Evolutionary conservation across 495 filamentous ascomycete species (phyloP).

Genomic region (Tuber magnatum): DNA sequence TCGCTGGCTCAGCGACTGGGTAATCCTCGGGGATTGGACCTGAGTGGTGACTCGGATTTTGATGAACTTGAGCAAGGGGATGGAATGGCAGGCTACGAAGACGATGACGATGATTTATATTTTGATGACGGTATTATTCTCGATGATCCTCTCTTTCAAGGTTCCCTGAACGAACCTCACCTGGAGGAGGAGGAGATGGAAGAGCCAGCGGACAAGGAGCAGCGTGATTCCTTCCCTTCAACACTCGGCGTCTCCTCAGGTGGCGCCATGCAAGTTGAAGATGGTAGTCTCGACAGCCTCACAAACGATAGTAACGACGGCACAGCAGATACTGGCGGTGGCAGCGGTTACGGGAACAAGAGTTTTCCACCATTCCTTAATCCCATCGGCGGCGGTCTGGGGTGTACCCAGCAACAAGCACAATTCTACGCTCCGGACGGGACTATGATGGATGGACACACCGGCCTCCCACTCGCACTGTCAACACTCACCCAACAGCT

Average conservation of each 20-base stretch:
- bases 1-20: conserved; percentile 13
- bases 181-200: conserved; percentile 3
- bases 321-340: conserved; percentile 20
- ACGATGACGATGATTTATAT: conserved; percentile 67
- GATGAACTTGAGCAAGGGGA: conserved; percentile 25
- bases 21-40: conserved; percentile 32
- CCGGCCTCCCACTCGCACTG: conserved; percentile 40
- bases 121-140: conserved; percentile 69
- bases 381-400: conserved; percentile 39
- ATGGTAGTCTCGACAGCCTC: conserved; percentile 27
- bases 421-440: conserved; percentile 38
- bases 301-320: conserved; percentile 11
- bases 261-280: conserved; percentile 28
- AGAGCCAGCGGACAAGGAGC: not conserved
- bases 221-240: conserved; percentile 22
- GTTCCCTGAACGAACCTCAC: not conserved
- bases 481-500: conserved; percentile 37
- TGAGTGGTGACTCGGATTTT: conserved; percentile 31
- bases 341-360: conserved; percentile 12
- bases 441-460: conserved; percentile 23
- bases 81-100: conserved; percentile 33
- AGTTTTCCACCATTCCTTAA: conserved; percentile 40
- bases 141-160: not conserved
- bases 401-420: conserved; percentile 35
- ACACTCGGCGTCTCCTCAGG: conserved; percentile 31